phyloP scores from a whole-genome alignment of 2,329 filamentous ascomycete genomes.

The Ceratocystis lukuohia region DNA sequence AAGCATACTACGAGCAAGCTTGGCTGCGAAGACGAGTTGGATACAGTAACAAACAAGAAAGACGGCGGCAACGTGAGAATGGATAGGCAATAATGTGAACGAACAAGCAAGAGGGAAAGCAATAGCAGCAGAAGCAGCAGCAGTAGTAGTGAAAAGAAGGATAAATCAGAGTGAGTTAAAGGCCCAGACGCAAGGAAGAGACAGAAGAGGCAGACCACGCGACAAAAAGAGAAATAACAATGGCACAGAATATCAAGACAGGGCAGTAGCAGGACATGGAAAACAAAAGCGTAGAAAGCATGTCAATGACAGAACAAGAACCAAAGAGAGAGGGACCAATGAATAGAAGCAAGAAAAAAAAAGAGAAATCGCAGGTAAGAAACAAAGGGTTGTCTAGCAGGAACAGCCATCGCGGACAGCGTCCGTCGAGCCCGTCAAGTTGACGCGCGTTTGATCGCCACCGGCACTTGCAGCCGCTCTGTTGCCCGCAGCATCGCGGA shows the following conservation, averaged over 20 bases:
- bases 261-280: background rate
- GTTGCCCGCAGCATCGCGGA: conserved; percentile 53
- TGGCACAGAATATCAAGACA: background rate
- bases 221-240: conserved; percentile 5
- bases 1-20: too few relatives aligned
- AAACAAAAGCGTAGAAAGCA: background rate
- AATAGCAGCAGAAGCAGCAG: background rate
- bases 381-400: conserved; percentile 40
- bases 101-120: background rate
- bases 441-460: conserved; percentile 63
- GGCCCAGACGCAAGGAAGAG: background rate
- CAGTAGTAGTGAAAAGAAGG: background rate
- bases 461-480: conserved; percentile 42
- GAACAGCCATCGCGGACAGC: conserved; percentile 85
- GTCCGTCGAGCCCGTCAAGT: conserved; percentile 58
- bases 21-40: too few relatives aligned
- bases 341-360: background rate
- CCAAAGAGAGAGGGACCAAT: background rate
- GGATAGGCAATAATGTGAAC: too few relatives aligned
- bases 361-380: background rate
- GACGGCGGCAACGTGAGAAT: too few relatives aligned
- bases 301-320: background rate
- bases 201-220: background rate
- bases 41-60: too few relatives aligned
- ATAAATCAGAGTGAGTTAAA: too few relatives aligned